Conservation (phyloP, 208 protist species). For the Crithidia mellificae region DNA sequence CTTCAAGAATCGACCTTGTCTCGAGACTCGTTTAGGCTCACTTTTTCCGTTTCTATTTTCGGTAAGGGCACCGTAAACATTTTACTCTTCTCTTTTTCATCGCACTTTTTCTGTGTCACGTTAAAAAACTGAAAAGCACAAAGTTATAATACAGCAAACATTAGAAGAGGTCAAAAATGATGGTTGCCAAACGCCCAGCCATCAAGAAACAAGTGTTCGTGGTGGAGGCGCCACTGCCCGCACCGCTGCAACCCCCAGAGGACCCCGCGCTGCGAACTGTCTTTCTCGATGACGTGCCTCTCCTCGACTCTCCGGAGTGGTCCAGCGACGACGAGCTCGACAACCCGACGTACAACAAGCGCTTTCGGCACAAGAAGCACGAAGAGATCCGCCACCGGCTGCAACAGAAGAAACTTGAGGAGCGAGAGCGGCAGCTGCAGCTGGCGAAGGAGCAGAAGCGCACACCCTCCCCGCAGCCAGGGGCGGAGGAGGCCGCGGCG, state of each 20-base stretch:
- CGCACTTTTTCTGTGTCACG: too few species aligned
- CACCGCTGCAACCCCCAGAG: neutral
- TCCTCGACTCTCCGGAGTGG: conserved; percentile 50
- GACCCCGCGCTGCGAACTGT: conserved; percentile 4
- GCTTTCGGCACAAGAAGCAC: conserved; percentile 41
- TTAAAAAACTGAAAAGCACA: neutral
- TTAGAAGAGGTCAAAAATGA: neutral
- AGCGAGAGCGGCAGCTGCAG: conserved; percentile 15
- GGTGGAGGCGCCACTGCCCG: neutral
- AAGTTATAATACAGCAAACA: neutral
- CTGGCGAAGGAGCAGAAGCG: neutral
- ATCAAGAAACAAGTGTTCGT: neutral
- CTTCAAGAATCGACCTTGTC: too few species aligned
- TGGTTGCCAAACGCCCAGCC: neutral
- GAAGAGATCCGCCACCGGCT: conserved; percentile 28
- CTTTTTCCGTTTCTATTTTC: too few species aligned
- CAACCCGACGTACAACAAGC: conserved; percentile 45
- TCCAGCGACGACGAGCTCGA: conserved; percentile 58
- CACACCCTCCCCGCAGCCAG: neutral
- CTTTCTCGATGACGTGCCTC: conserved; percentile 26
- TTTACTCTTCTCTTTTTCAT: neutral
- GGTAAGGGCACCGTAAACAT: neutral
- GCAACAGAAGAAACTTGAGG: conserved; percentile 10
- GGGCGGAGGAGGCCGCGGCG: neutral
- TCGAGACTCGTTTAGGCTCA: too few species aligned